A percentile compares a stretch with the other conserved stretches of the same genome.
Conservation (phyloP, 352 stramenopile species). For the Globisporangium viniferum region DNA sequence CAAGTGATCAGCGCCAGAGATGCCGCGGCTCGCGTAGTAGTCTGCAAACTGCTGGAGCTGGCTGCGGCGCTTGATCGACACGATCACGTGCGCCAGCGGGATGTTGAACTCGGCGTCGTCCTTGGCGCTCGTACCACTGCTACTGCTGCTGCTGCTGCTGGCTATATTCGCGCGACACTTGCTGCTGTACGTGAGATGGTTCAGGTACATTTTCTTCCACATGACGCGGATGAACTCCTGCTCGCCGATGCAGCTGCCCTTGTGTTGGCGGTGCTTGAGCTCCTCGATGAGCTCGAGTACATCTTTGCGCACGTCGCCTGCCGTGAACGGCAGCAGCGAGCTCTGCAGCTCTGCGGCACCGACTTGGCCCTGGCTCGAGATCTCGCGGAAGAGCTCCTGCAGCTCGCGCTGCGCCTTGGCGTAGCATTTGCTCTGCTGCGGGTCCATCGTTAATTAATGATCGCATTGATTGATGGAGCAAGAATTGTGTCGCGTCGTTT, state of each 20-base stretch:
- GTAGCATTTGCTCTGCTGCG: slow-evolving; percentile 38
- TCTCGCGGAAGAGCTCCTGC: slow-evolving; percentile 54
- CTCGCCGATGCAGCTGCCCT: slow-evolving; percentile 39
- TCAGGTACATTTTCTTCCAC: slow-evolving; percentile 66
- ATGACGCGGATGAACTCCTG: slow-evolving; percentile 59
- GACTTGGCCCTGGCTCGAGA: slow-evolving; percentile 48
- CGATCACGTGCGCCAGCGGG: slow-evolving; percentile 61
- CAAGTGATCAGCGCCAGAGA: slow-evolving; percentile 55
- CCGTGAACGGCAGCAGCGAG: slow-evolving; percentile 51
- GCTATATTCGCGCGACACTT: slow-evolving; percentile 11
- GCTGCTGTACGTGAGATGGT: slow-evolving; percentile 34
- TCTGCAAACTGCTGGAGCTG: slow-evolving; percentile 67
- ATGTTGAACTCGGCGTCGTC: slow-evolving; percentile 39
- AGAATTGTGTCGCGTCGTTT: slow-evolving; percentile 18
- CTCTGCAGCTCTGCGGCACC: slow-evolving; percentile 39
- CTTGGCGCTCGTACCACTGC: background rate
- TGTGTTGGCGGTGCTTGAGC: slow-evolving; percentile 31
- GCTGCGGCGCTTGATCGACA: slow-evolving; percentile 61
- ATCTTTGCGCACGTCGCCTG: slow-evolving; percentile 51
- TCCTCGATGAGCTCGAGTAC: slow-evolving; percentile 54
- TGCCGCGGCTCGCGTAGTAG: slow-evolving; percentile 66
- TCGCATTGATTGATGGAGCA: background rate
- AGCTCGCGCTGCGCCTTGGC: slow-evolving; percentile 48
- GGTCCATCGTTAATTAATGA: slow-evolving; percentile 36
- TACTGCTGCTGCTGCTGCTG: background rate